Percentiles rank a stretch among this genome's conserved stretches.
phyloP scores from a whole-genome alignment of 148 eudicot genomes.

The Diospyros lotus region DNA sequence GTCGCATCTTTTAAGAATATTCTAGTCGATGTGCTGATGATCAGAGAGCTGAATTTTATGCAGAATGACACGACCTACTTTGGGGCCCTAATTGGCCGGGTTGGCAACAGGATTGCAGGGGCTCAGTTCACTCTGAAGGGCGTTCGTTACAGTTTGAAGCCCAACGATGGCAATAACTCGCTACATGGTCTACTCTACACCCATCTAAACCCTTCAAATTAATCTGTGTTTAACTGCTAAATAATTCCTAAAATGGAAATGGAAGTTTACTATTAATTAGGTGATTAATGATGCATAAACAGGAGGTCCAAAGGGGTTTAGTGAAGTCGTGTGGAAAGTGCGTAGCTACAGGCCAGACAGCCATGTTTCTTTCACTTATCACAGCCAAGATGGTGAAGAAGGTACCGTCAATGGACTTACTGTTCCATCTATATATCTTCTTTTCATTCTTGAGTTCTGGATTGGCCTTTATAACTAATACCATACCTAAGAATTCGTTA shows the following conservation, averaged over 20 bases:
- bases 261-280: too few species aligned
- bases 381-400: conserved; percentile 50
- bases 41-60: background rate
- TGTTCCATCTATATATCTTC: too few species aligned
- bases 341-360: conserved; percentile 18
- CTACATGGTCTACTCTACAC: conserved; percentile 55
- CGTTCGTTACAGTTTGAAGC: conserved; percentile 32
- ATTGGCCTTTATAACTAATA: too few species aligned
- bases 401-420: conserved; percentile 18
- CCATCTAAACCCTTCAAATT: background rate
- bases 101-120: conserved; percentile 63
- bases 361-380: conserved; percentile 34
- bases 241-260: background rate
- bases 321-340: conserved; percentile 38
- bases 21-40: too few species aligned
- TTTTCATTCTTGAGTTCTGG: background rate
- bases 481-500: background rate
- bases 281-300: background rate
- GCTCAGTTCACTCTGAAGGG: conserved; percentile 57
- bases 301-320: conserved; percentile 67
- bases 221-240: background rate
- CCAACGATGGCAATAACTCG: conserved; percentile 62
- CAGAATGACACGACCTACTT: conserved; percentile 67
- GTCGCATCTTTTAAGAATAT: too few species aligned
- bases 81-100: conserved; percentile 71